phyloP scores from a whole-genome alignment of 2,329 filamentous ascomycete species.

The Aspergillus sp. region DNA sequence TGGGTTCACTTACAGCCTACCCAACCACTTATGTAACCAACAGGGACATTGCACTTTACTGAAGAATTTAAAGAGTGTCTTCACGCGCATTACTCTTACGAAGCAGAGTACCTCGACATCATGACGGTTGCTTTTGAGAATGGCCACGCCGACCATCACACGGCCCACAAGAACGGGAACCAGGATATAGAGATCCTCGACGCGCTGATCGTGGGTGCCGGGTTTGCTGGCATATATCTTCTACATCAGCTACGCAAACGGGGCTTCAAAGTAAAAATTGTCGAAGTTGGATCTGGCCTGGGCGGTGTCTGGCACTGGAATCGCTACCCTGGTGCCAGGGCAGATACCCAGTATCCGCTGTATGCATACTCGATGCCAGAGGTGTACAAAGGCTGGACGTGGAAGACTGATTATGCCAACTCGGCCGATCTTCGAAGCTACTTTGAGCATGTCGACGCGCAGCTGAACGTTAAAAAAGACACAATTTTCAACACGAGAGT shows the following conservation, averaged over 20 bases:
- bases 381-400: slow-evolving; percentile 47
- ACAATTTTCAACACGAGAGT: slow-evolving; percentile 47
- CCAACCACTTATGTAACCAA: no score
- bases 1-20: no score
- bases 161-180: no score
- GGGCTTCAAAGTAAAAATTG: neutral
- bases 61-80: no score
- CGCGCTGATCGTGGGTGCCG: slow-evolving; percentile 12
- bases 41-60: no score
- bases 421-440: slow-evolving; percentile 45
- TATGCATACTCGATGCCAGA: slow-evolving; percentile 39
- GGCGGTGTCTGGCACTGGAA: slow-evolving; percentile 10
- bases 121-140: no score
- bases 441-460: slow-evolving; percentile 48
- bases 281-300: slow-evolving; percentile 2
- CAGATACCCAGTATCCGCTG: slow-evolving; percentile 2
- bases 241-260: slow-evolving; percentile 11
- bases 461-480: slow-evolving; percentile 45
- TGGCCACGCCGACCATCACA: no score
- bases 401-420: slow-evolving; percentile 30
- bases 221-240: slow-evolving; percentile 9
- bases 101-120: no score
- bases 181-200: neutral
- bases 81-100: no score
- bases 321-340: slow-evolving; percentile 10